Conservation (phyloP, 2,329 filamentous ascomycete genomes). For the Penicillium olsonii region DNA sequence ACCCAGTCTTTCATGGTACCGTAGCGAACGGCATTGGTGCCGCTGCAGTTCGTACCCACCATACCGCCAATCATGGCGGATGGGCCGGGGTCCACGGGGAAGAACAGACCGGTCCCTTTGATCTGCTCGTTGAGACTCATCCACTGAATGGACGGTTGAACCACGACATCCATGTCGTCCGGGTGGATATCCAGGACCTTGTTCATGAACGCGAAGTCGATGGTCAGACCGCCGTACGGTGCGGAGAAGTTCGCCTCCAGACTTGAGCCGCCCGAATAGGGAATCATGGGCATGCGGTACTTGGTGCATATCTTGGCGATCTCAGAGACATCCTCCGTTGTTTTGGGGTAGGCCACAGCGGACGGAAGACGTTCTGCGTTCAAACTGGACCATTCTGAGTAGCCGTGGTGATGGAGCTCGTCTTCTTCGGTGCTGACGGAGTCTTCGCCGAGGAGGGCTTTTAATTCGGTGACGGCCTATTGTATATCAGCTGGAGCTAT, state of each 20-base stretch:
- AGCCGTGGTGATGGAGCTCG: constrained; percentile 64
- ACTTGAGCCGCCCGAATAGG: constrained; percentile 82
- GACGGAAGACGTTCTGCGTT: constrained; percentile 65
- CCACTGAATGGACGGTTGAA: constrained; percentile 91
- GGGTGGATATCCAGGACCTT: constrained; percentile 75
- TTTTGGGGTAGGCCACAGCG: constrained; percentile 65
- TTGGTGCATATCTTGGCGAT: constrained; percentile 74
- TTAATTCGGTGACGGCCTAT: constrained; percentile 60
- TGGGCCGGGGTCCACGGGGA: constrained; percentile 84
- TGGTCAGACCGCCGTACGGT: constrained; percentile 80
- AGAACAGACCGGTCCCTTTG: constrained; percentile 76
- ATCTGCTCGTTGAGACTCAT: constrained; percentile 80
- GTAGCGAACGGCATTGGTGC: constrained; percentile 64
- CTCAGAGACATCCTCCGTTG: constrained; percentile 64
- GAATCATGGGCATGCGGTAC: constrained; percentile 79
- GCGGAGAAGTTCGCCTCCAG: constrained; percentile 90
- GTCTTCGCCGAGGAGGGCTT: constrained; percentile 56
- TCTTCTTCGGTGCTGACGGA: constrained; percentile 65
- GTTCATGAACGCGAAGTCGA: constrained; percentile 90
- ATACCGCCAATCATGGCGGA: constrained; percentile 60
- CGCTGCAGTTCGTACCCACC: constrained; percentile 68
- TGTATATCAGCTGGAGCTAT: constrained; percentile 2
- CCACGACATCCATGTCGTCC: constrained; percentile 88
- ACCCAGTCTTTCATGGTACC: constrained; percentile 79
- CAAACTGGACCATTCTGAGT: constrained; percentile 70